phyloP scores from a whole-genome alignment of 768 basidiomycete genomes.

The Collybiopsis confluens region DNA sequence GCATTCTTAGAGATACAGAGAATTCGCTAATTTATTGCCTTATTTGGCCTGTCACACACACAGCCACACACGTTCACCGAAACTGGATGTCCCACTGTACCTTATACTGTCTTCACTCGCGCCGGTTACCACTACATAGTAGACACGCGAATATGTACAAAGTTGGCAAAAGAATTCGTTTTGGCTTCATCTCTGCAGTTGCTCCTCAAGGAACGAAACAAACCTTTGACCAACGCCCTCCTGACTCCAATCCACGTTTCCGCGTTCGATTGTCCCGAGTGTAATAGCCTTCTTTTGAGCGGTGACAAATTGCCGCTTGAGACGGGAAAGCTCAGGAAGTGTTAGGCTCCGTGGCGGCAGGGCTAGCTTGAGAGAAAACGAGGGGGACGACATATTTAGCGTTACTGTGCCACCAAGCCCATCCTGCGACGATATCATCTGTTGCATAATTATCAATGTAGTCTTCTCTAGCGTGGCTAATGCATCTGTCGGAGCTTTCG shows the following conservation, averaged over 20 bases:
- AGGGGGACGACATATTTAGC: conserved; percentile 36
- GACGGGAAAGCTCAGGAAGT: conserved; percentile 81
- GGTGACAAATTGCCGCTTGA: conserved; percentile 88
- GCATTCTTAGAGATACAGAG: too few species aligned
- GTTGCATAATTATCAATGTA: conserved; percentile 63
- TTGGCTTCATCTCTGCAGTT: conserved; percentile 17
- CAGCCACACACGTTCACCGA: too few species aligned
- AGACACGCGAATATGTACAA: too few species aligned
- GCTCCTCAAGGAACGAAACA: conserved; percentile 67
- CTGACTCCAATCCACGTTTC: conserved; percentile 73
- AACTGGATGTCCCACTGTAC: too few species aligned
- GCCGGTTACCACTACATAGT: too few species aligned
- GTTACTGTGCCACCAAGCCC: conserved; percentile 46
- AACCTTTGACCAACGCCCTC: conserved; percentile 68
- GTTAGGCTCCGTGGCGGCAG: conserved; percentile 74
- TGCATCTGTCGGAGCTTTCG: conserved; percentile 84
- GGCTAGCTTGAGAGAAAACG: conserved; percentile 40
- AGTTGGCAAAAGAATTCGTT: too few species aligned
- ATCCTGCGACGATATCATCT: conserved; percentile 63
- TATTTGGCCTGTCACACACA: too few species aligned
- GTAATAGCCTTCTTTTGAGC: conserved; percentile 88
- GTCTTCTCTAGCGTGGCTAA: conserved; percentile 82
- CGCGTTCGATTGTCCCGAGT: conserved; percentile 75
- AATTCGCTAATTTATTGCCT: too few species aligned
- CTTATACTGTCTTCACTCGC: too few species aligned